Conservation (phyloP, 2,329 filamentous ascomycete species). For the Gnomoniopsis sp. region DNA sequence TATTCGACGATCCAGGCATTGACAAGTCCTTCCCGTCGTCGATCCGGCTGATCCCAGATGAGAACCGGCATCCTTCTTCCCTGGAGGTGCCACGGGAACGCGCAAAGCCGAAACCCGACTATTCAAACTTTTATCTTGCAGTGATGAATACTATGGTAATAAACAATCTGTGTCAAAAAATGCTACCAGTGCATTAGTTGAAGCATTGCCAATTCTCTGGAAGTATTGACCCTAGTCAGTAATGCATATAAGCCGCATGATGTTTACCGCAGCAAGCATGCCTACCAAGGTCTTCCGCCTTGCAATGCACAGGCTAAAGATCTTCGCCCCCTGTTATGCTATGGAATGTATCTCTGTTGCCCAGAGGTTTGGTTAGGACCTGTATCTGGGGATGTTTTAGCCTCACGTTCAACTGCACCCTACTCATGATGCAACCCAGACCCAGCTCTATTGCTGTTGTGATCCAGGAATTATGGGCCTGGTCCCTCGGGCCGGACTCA, state of each 20-base stretch:
- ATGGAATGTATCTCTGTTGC: background rate
- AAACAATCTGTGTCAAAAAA: too few species aligned
- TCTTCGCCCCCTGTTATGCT: background rate
- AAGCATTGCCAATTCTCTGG: too few species aligned
- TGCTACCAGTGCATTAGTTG: too few species aligned
- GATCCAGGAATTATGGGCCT: background rate
- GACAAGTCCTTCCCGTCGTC: background rate
- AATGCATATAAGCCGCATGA: too few species aligned
- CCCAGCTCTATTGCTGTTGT: background rate
- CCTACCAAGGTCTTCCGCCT: too few species aligned
- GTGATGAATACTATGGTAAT: too few species aligned
- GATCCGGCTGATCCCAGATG: background rate
- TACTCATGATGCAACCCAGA: background rate
- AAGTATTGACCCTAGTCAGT: too few species aligned
- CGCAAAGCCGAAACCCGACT: too few species aligned
- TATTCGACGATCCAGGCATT: background rate
- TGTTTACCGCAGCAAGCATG: too few species aligned
- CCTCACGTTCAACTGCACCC: constrained; percentile 1
- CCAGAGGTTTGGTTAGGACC: background rate
- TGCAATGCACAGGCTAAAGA: background rate
- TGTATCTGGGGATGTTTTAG: constrained; percentile 9
- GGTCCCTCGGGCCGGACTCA: constrained; percentile 1
- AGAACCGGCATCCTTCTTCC: background rate
- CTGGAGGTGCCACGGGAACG: too few species aligned
- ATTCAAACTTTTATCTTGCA: too few species aligned